Conservation (phyloP, 345 rosid species). For the Eucalyptus erythrocorys region DNA sequence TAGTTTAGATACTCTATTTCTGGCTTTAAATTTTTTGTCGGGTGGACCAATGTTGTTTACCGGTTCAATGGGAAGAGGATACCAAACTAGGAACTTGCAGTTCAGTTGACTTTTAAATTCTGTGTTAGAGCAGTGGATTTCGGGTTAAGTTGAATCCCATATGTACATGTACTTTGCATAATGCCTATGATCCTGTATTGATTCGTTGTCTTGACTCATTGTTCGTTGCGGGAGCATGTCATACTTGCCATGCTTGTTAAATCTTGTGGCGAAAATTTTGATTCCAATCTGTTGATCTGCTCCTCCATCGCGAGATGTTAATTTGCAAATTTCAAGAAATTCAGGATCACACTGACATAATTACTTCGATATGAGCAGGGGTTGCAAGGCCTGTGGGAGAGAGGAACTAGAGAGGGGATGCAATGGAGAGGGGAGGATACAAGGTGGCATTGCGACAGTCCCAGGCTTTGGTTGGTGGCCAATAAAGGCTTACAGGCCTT, state of each 20-base stretch:
- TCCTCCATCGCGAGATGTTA: not conserved
- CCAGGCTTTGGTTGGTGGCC: constrained; percentile 99
- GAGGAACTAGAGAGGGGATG: constrained; percentile 77
- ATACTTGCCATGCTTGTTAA: not conserved
- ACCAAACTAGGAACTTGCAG: not conserved
- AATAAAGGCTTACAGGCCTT: constrained; percentile 90
- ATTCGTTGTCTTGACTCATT: not conserved
- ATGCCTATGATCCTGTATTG: not conserved
- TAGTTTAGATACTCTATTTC: not conserved
- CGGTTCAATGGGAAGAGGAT: not conserved
- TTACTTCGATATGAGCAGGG: constrained; percentile 22
- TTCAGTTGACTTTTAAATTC: not conserved
- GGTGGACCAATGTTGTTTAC: not conserved
- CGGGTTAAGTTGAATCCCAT: not conserved
- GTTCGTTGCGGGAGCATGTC: not conserved
- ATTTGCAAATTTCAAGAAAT: not conserved
- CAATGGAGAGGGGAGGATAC: constrained; percentile 91
- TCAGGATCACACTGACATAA: not conserved
- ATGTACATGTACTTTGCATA: not conserved
- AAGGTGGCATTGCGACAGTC: constrained; percentile 92
- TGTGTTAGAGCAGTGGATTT: not conserved
- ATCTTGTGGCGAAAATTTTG: not conserved
- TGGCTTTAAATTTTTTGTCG: not conserved
- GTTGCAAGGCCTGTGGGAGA: constrained; percentile 75
- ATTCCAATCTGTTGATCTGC: not conserved